phyloP scores from a whole-genome alignment of 2,329 filamentous ascomycete genomes.

The Thermothelomyces thermophilus region DNA sequence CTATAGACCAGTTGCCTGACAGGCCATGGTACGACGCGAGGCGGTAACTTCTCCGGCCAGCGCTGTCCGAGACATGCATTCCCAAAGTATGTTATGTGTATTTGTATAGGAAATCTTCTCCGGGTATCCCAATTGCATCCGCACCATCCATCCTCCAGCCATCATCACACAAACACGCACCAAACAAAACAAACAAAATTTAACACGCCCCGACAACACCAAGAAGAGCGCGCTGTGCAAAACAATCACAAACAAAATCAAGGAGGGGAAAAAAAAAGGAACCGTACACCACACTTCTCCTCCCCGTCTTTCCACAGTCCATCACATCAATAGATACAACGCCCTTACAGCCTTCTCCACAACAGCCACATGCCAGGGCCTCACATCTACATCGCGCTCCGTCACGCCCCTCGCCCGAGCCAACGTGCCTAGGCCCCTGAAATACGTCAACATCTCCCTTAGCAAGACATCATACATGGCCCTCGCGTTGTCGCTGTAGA shows the following conservation, averaged over 20 bases:
- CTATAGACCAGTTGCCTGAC: not conserved
- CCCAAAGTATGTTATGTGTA: no score
- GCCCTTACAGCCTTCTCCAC: slow-evolving; percentile 62
- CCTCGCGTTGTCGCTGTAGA: slow-evolving; percentile 47
- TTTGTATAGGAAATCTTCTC: no score
- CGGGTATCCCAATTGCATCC: slow-evolving; percentile 3
- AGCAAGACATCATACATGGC: slow-evolving; percentile 57
- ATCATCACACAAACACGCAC: not conserved
- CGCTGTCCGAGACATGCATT: no score
- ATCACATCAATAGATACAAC: slow-evolving; percentile 58
- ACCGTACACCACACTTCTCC: not conserved
- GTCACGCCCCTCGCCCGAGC: slow-evolving; percentile 60
- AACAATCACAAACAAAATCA: not conserved
- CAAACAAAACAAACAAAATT: not conserved
- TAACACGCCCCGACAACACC: not conserved
- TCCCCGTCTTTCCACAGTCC: not conserved
- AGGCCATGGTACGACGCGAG: not conserved
- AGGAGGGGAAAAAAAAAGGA: not conserved
- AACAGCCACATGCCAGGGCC: slow-evolving; percentile 72
- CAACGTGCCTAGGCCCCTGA: slow-evolving; percentile 60
- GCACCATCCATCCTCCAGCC: not conserved
- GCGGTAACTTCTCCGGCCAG: slow-evolving; percentile 1
- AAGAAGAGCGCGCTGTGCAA: slow-evolving; percentile 3
- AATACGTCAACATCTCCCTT: slow-evolving; percentile 64
- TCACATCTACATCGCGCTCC: slow-evolving; percentile 51